Evolutionary conservation across 73 alveolate species (phyloP), one percentile per base, ranked within the genome.

Genomic region (Paramecium primaurelia): DNA sequence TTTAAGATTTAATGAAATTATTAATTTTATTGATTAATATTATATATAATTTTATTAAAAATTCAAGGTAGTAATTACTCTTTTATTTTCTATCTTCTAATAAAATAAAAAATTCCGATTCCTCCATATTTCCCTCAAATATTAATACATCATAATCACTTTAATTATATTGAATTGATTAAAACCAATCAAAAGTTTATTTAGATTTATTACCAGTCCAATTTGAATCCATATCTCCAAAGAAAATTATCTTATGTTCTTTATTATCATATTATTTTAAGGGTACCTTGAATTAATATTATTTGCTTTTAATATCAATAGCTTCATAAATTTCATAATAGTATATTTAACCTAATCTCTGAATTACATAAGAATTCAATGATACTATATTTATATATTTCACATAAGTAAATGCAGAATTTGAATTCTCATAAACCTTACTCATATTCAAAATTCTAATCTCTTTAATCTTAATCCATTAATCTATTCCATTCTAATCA

Each of bases 141-240:
- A 28, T 26, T 8, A 80, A 20, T 9, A 11, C n/a, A 80, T 80
- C 91, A 80, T 18, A 80, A 26, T 45, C 36, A 80, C 18, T 26
- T 45, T 80, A 16, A 20, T 36, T 80, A 8, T 45, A 38, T 25
- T 34, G 12, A 6, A 42, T 40, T 12, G 71, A 45, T 80, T 80
- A 42, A 45, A 80, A 47, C 71, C 71, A 80, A 45, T 80, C 75
- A 47, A 80, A 80, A 5, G 91, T 80, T 22, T 80, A 6, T 40
- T 44, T 45, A 44, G 91, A 80, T 18, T 45, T 80, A 18, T 80
- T 80, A 3, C 44, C 47, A 4, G 44, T 26, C 91, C 91, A 80
- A 42, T 80, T 44, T 2, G 91, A 80, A 80, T 80, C 91, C 91
- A 80, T 80, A 10, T 80, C 91, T 10, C 91, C 91, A 80, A 80